Conservation (phyloP, 2,329 filamentous ascomycete genomes). For the Fusarium transvaalense region DNA sequence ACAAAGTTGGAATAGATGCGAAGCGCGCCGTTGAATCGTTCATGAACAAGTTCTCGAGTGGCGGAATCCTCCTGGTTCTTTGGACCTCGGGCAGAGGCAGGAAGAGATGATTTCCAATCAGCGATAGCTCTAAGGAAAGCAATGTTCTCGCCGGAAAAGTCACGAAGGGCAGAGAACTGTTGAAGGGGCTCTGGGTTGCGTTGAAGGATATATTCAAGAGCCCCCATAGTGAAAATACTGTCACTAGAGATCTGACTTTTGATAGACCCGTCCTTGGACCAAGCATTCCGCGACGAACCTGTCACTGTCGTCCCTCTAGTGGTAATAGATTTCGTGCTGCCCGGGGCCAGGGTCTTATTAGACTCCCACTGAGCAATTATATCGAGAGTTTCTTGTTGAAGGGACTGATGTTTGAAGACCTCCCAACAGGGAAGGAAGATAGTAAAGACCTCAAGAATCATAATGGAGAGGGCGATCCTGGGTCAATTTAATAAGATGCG, state of each 20-base stretch:
- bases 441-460: slow-evolving; percentile 70
- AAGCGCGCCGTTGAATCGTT: slow-evolving; percentile 69
- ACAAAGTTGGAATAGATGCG: slow-evolving; percentile 73
- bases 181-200: slow-evolving; percentile 70
- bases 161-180: slow-evolving; percentile 71
- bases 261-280: background rate
- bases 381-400: slow-evolving; percentile 1
- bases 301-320: background rate
- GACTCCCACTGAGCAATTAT: slow-evolving; percentile 59
- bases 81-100: slow-evolving; percentile 2
- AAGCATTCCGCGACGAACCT: background rate
- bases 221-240: slow-evolving; percentile 67
- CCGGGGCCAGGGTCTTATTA: slow-evolving; percentile 48
- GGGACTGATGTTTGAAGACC: background rate
- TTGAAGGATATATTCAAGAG: slow-evolving; percentile 70
- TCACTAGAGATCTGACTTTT: background rate
- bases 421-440: slow-evolving; percentile 5
- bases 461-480: slow-evolving; percentile 65
- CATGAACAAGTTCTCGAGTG: slow-evolving; percentile 44
- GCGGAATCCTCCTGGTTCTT: background rate
- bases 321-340: slow-evolving; percentile 41
- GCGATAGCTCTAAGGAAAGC: slow-evolving; percentile 72
- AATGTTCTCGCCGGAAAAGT: slow-evolving; percentile 79
- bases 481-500: background rate
- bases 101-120: slow-evolving; percentile 63